phyloP scores from a whole-genome alignment of 192 early-diverging fungal species.

The Dimargaris verticillata region DNA sequence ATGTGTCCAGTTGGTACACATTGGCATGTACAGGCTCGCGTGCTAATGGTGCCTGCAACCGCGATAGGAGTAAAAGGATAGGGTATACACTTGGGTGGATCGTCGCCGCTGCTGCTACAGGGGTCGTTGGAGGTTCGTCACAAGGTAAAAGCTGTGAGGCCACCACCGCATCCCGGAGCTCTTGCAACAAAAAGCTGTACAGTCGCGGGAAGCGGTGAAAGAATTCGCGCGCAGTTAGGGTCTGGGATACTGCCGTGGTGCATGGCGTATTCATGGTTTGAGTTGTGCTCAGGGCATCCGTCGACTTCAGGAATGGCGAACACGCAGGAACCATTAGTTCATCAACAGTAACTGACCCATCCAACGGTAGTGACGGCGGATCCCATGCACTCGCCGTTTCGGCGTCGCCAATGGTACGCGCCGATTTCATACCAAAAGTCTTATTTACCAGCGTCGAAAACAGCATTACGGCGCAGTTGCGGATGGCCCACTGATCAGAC shows the following conservation, averaged over 20 bases:
- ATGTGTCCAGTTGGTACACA: slow-evolving; percentile 21
- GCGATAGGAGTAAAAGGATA: slow-evolving; percentile 68
- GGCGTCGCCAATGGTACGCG: slow-evolving; percentile 48
- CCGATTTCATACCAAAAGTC: slow-evolving; percentile 69
- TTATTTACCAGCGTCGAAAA: slow-evolving; percentile 72
- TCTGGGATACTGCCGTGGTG: background rate
- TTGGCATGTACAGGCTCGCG: slow-evolving; percentile 23
- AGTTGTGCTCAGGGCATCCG: background rate
- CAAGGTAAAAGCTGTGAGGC: background rate
- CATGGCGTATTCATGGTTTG: background rate
- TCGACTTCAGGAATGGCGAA: background rate
- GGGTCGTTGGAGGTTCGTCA: slow-evolving; percentile 13
- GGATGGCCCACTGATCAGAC: slow-evolving; percentile 71
- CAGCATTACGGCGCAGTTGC: slow-evolving; percentile 86
- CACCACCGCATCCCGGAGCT: slow-evolving; percentile 51
- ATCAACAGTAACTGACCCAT: background rate
- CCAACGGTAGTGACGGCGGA: background rate
- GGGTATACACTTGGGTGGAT: slow-evolving; percentile 85
- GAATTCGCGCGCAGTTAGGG: slow-evolving; percentile 62
- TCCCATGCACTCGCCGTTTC: slow-evolving; percentile 38
- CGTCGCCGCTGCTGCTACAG: slow-evolving; percentile 26
- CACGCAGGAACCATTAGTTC: background rate
- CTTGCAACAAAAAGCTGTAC: slow-evolving; percentile 54
- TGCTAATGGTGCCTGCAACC: slow-evolving; percentile 48
- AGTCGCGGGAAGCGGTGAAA: slow-evolving; percentile 75